Conservation (phyloP, 495 filamentous ascomycete genomes). For the Penicillium cataractarum region DNA sequence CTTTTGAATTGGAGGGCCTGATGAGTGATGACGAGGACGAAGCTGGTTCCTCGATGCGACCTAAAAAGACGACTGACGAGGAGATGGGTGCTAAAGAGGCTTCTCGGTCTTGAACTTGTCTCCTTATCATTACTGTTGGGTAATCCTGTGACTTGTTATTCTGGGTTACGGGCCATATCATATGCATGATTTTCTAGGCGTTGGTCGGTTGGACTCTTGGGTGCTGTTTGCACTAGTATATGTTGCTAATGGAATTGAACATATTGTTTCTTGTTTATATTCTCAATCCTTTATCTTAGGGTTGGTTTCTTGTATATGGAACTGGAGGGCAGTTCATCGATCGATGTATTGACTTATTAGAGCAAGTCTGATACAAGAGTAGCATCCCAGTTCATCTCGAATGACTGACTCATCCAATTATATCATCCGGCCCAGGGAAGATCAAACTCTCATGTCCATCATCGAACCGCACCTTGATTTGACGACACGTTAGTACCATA, state of each 20-base stretch:
- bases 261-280: neutral
- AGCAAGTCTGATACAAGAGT: neutral
- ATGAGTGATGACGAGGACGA: constrained; percentile 76
- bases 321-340: neutral
- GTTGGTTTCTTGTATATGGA: neutral
- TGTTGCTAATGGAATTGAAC: constrained; percentile 3
- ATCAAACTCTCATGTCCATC: no score
- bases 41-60: constrained; percentile 29
- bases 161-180: neutral
- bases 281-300: neutral
- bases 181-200: constrained; percentile 1
- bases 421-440: no score
- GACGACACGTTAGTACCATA: no score
- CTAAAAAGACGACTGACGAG: constrained; percentile 40
- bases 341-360: neutral
- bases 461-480: no score
- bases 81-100: constrained; percentile 42
- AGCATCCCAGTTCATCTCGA: no score
- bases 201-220: neutral
- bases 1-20: constrained; percentile 88
- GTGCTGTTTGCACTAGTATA: constrained; percentile 8
- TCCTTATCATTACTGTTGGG: neutral
- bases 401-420: no score
- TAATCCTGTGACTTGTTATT: neutral
- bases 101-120: constrained; percentile 7